A percentile compares a stretch with the other conserved stretches of the same genome.
Evolutionary conservation across 495 filamentous ascomycete species (phyloP).

Genomic region (Niebla homalea): DNA sequence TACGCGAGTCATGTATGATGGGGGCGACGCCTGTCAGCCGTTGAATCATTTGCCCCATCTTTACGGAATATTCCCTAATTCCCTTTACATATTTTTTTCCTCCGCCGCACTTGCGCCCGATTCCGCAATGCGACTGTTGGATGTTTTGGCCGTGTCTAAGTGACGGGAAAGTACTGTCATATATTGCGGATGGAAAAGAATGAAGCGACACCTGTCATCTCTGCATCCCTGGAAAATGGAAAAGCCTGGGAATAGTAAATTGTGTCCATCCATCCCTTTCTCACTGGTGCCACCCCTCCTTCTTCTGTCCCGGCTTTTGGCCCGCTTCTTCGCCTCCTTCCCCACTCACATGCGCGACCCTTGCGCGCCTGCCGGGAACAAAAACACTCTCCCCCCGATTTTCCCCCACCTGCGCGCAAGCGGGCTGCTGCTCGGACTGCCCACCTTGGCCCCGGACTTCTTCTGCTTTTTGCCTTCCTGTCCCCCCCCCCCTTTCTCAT

Average conservation of each 20-base stretch:
- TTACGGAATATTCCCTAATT: neutral
- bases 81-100: neutral
- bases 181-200: too few species aligned
- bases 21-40: neutral
- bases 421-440: neutral
- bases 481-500: constrained; percentile 8
- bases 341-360: neutral
- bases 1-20: too few species aligned
- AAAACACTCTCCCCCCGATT: neutral
- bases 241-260: too few species aligned
- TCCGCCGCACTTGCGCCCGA: constrained; percentile 1
- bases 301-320: constrained; percentile 8
- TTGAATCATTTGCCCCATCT: neutral
- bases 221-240: too few species aligned
- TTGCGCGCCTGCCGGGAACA: neutral
- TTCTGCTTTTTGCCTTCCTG: constrained; percentile 10
- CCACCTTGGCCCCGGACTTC: constrained; percentile 4
- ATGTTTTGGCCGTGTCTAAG: too few species aligned
- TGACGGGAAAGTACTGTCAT: too few species aligned
- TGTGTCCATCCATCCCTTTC: constrained; percentile 6
- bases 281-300: constrained; percentile 5
- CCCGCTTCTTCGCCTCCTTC: neutral
- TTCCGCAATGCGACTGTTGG: too few species aligned
- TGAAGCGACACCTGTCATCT: too few species aligned
- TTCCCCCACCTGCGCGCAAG: neutral